Base-by-base conservation (phyloP, 441 rosid genomes). In the Flueggea neowawraea region DNA sequence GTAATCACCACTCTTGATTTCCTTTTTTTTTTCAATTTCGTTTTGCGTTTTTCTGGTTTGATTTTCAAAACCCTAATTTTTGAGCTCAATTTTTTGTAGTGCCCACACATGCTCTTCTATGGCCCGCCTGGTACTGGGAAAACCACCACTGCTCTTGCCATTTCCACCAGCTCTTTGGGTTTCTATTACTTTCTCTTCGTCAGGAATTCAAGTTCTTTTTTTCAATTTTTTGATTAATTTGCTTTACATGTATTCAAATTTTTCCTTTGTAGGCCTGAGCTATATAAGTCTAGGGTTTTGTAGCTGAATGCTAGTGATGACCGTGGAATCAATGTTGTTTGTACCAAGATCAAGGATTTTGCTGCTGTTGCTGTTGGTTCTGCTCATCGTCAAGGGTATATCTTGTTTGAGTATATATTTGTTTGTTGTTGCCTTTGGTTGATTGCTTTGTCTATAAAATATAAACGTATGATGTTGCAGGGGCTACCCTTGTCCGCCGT, bases 291-390 rank as follows among this genome's bases (percentile, higher is more conserved):
- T 48, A 84, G 99, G 81, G 99, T 94, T 70, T 73, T 94, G 66
- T 97, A 94, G 86, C 81, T 94, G 57, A 94, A 94, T 84, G 99
- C 99, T 6, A 94, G 99, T 81, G 99, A 94, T 78, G 97, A 91
- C 64, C 94, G 99, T 78, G 99, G 99, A 33, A 91, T 91, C 57
- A 95, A 89, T 75, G 97, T 95, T 72, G 99, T 89, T 45, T 87
- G 96, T 31, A 91, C 99, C 14, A 95, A 91, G 84, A 95, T 95
- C 64, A 95, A 95, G 80, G 86, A 82, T 74, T 95, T 95, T 80
- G 99, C 97, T 55, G 90, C 97, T 62, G 91, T 95, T 47, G 97
- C 97, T 80, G 97, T 95, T 61, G 87, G 96, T 55, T 68, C 91
- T 74, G 78, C 70, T 68, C 80, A 75, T 17, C 88, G 82, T 65